A percentile compares a stretch with the other conserved stretches of the same genome.
phyloP scores from a whole-genome alignment of 2,329 filamentous ascomycete genomes.

The Sclerotinia trifoliorum region DNA sequence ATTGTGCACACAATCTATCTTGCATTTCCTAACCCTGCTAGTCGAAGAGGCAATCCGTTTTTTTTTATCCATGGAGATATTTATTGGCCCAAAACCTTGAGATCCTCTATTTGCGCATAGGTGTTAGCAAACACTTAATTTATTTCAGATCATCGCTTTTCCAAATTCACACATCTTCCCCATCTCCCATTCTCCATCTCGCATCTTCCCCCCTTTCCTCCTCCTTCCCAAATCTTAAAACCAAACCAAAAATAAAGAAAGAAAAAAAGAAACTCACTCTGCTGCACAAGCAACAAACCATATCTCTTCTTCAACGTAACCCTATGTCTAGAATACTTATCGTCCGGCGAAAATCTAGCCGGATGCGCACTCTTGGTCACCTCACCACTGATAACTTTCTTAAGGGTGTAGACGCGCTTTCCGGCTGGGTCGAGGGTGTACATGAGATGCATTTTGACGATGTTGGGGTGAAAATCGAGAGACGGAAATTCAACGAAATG shows the following conservation, averaged over 20 bases:
- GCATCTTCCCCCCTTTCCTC: conserved; percentile 1
- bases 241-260: background rate
- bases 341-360: conserved; percentile 93
- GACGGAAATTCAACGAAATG: background rate
- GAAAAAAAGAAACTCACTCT: conserved; percentile 46
- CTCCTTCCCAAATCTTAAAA: too few species aligned
- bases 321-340: conserved; percentile 96
- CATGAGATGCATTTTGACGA: conserved; percentile 65
- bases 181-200: conserved; percentile 2
- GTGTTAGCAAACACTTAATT: conserved; percentile 24
- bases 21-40: background rate
- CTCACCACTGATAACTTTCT: conserved; percentile 79
- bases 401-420: conserved; percentile 91
- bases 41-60: background rate
- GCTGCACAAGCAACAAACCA: conserved; percentile 81
- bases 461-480: background rate
- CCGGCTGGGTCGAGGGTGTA: conserved; percentile 80
- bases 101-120: conserved; percentile 41
- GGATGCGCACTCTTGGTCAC: conserved; percentile 97
- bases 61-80: background rate
- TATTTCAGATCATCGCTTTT: background rate
- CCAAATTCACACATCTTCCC: background rate
- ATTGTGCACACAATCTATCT: background rate
- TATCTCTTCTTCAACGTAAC: conserved; percentile 95
- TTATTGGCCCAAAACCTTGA: conserved; percentile 46